A percentile compares a stretch with the other conserved stretches of the same genome.
These are phyloP conservation scores for Conoideocrella luteorostrata DNA, from an alignment of 2,329 filamentous ascomycete genomes.

Conservation along the genomic window DNA sequence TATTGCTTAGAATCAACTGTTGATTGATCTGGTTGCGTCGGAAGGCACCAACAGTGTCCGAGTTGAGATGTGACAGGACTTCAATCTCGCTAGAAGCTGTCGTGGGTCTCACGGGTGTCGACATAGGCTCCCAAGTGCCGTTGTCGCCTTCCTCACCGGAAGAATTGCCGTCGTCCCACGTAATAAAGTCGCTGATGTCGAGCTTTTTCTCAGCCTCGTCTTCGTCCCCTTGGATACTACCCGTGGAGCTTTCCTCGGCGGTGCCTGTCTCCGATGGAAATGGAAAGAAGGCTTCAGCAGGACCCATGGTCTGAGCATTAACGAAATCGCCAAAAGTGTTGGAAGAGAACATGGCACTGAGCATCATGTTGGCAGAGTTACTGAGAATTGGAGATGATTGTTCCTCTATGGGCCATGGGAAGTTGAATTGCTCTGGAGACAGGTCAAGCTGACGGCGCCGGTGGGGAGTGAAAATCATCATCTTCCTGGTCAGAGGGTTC, in stretches of 20 bases:
- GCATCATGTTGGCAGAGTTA: conserved; percentile 70
- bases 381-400: conserved; percentile 52
- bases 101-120: conserved; percentile 45
- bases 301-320: conserved; percentile 62
- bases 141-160: conserved; percentile 54
- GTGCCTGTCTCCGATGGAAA: conserved; percentile 55
- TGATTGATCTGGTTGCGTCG: conserved; percentile 61
- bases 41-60: conserved; percentile 70
- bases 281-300: conserved; percentile 70
- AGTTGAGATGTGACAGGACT: conserved; percentile 53
- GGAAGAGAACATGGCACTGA: conserved; percentile 61
- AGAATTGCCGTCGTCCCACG: conserved; percentile 53
- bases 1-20: conserved; percentile 53
- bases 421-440: conserved; percentile 49
- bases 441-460: conserved; percentile 43
- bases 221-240: conserved; percentile 40
- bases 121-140: conserved; percentile 41
- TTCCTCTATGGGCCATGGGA: conserved; percentile 36
- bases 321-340: conserved; percentile 51
- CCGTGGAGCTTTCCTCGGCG: conserved; percentile 40
- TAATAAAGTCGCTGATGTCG: conserved; percentile 67
- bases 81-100: conserved; percentile 42
- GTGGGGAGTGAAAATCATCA: conserved; percentile 58
- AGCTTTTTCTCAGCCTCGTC: conserved; percentile 60
- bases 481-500: conserved; percentile 51